Percentiles rank a stretch among this genome's conserved stretches.
Evolutionary conservation across 306 rosid genomes (phyloP).

Genomic region (Purshia tridentata): DNA sequence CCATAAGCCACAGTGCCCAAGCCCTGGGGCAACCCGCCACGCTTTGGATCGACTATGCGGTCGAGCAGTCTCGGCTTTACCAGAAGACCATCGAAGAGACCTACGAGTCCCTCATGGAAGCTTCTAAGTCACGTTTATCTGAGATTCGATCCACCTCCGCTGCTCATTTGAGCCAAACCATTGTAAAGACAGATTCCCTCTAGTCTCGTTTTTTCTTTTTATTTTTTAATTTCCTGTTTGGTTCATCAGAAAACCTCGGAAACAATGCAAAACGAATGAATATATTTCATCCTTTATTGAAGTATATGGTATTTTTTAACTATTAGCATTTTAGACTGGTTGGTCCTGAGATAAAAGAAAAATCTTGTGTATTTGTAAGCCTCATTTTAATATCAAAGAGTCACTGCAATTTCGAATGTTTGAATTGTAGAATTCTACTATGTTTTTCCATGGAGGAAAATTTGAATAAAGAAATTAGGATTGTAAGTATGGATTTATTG

Average conservation of each 20-base stretch:
- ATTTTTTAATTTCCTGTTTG: neutral
- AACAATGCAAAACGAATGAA: neutral
- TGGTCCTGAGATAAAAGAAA: neutral
- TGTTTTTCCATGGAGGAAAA: neutral
- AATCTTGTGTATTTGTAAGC: neutral
- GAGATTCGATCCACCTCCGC: constrained; percentile 75
- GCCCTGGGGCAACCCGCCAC: constrained; percentile 33
- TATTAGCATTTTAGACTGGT: neutral
- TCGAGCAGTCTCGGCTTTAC: constrained; percentile 62
- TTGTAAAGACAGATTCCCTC: constrained; percentile 40
- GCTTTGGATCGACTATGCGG: constrained; percentile 63
- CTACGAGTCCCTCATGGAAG: constrained; percentile 53
- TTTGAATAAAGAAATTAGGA: neutral
- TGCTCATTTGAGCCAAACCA: constrained; percentile 57
- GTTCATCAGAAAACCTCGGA: neutral
- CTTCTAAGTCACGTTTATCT: constrained; percentile 59
- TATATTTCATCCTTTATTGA: neutral
- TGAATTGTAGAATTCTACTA: neutral
- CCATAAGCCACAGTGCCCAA: constrained; percentile 26
- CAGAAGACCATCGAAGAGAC: constrained; percentile 50
- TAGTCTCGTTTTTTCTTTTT: neutral
- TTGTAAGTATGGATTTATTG: neutral
- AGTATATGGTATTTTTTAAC: neutral
- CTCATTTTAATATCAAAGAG: neutral
- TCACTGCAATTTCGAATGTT: neutral